Evolutionary conservation across 257 asterid genomes (phyloP), one percentile per base, ranked within the genome.

Genomic region (Salvia rosmarinus): DNA sequence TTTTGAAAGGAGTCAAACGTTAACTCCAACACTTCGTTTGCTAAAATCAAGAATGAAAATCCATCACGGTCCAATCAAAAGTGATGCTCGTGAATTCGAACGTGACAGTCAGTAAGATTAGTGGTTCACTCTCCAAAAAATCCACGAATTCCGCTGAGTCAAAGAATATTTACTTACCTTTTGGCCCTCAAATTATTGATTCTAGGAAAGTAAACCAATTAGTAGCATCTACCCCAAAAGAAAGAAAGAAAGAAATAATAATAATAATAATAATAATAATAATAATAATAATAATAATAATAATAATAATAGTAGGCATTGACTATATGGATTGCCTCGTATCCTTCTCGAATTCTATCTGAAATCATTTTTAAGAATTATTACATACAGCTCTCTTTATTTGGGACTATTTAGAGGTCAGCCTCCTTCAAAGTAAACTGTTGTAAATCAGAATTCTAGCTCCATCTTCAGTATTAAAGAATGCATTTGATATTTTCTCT

Each of bases 1-100:
- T 52, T 52, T 10, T 8, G 21, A 20, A 52, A 52, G 14, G 59
- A 52, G 59, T 52, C 59, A 52, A 52, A 52, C 34, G 34, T 30
- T 32, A 20, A 52, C 59, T 52, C n/a, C 59, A 52, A 52, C n/a
- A 9, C 14, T n/a, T 52, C 13, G 59, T 52, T 52, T 52, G 9
- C 34, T 21, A 52, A 51, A 52, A 52, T 7, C n/a, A 3, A 20
- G 9, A 52, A 52, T 52, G 6, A 19, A 20, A 49, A 49, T 49
- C 23, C 23, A 49, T 49, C 55, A 49, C 55, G 91, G 80, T 80
- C 79, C 77, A 83, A 78, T 88, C 79, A 69, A 72, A 49, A 20
- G 51, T 74, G 77, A 68, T 65, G 72, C 64, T 74, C 47, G 57
- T 51, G 59, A 61, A 35, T 49, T 30, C 7, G 60, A 71, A 70